These are phyloP conservation scores for Hapsidospora chrysogenum DNA, from an alignment of 495 filamentous ascomycete genomes.

Conservation along the genomic window DNA sequence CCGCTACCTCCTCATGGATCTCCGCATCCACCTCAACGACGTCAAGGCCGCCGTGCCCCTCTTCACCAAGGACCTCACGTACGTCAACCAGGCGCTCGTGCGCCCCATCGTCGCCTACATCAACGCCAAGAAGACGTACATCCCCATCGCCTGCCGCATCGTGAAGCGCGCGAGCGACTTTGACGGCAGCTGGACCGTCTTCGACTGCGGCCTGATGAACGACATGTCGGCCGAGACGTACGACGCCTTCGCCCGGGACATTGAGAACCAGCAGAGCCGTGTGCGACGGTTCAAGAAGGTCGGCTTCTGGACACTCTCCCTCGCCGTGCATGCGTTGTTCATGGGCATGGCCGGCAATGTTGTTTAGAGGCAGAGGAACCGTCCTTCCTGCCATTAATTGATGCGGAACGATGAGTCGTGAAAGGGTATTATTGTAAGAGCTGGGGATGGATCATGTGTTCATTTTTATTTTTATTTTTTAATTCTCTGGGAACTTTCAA, in stretches of 20 bases:
- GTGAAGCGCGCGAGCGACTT: constrained; percentile 79
- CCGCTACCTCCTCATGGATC: constrained; percentile 73
- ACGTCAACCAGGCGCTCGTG: constrained; percentile 89
- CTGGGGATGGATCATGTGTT: too few relatives aligned
- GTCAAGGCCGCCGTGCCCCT: constrained; percentile 82
- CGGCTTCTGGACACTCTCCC: constrained; percentile 82
- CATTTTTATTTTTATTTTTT: constrained; percentile 1
- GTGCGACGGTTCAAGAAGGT: constrained; percentile 87
- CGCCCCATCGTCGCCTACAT: constrained; percentile 98
- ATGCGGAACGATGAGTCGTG: background rate
- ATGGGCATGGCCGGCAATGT: constrained; percentile 87
- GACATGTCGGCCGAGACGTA: constrained; percentile 92
- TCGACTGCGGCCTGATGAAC: constrained; percentile 87
- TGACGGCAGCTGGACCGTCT: constrained; percentile 90
- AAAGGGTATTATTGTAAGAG: background rate
- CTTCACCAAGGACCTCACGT: constrained; percentile 75
- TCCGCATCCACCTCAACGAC: constrained; percentile 81
- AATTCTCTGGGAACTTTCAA: background rate
- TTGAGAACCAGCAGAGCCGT: constrained; percentile 69
- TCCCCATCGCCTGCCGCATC: constrained; percentile 85
- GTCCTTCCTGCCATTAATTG: too few relatives aligned
- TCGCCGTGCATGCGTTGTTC: constrained; percentile 86
- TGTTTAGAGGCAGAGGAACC: constrained; percentile 13
- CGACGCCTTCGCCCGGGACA: constrained; percentile 74
- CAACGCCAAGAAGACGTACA: constrained; percentile 82